These are phyloP conservation scores for Phialocephala sp. DNA, from an alignment of 2,329 filamentous ascomycete species.

Conservation along the genomic window DNA sequence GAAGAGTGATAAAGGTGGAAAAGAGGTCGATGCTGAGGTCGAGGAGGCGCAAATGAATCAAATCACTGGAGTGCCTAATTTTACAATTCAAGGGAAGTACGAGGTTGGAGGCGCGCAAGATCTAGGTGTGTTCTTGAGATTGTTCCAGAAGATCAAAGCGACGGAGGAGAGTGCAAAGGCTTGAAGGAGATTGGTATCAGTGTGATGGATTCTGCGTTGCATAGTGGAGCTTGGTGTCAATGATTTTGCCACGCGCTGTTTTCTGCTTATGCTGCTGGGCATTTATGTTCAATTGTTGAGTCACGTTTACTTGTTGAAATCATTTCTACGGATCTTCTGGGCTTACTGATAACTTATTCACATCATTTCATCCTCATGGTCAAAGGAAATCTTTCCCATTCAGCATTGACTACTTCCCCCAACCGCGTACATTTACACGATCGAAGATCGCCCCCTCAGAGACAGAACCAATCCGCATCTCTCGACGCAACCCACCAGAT, in stretches of 20 bases:
- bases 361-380: background rate
- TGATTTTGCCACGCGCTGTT: background rate
- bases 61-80: slow-evolving; percentile 75
- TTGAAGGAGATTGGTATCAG: slow-evolving; percentile 18
- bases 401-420: background rate
- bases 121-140: slow-evolving; percentile 66
- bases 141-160: slow-evolving; percentile 62
- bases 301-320: background rate
- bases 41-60: slow-evolving; percentile 50
- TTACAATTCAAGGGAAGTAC: slow-evolving; percentile 71
- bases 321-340: background rate
- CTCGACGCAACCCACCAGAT: background rate
- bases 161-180: slow-evolving; percentile 39
- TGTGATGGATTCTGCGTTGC: slow-evolving; percentile 1
- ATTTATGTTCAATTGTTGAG: background rate
- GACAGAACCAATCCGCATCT: background rate
- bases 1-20: slow-evolving; percentile 57
- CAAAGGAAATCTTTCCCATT: background rate
- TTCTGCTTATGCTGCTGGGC: background rate
- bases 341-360: background rate
- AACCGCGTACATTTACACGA: background rate
- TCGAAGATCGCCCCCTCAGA: background rate
- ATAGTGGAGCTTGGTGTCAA: slow-evolving; percentile 1
- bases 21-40: slow-evolving; percentile 45
- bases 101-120: slow-evolving; percentile 77